These are phyloP conservation scores for Blastomyces gilchristii DNA, from an alignment of 2,329 filamentous ascomycete species.

Conservation along the genomic window DNA sequence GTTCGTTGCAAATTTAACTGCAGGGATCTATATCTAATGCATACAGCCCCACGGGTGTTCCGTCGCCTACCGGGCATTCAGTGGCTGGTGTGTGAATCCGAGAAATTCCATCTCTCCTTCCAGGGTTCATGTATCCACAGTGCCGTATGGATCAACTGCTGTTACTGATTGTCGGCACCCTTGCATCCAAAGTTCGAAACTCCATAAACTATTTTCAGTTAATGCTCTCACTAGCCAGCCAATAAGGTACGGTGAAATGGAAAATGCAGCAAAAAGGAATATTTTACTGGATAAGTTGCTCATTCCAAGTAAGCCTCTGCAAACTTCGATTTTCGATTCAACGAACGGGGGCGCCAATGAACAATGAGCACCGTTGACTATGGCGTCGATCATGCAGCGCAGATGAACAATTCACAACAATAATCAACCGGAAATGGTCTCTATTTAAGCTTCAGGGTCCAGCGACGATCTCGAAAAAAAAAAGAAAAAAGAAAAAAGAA, in stretches of 20 bases:
- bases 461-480: not conserved
- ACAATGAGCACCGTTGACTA: not conserved
- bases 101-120: slow-evolving; percentile 2
- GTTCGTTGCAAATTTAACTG: not conserved
- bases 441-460: slow-evolving; percentile 6
- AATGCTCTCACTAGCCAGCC: not conserved
- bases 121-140: not conserved
- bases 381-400: not conserved
- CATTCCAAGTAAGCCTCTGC: not conserved
- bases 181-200: not conserved
- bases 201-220: not conserved
- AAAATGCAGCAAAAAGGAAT: not conserved
- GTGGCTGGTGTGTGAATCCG: not conserved
- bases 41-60: slow-evolving; percentile 5
- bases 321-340: not conserved
- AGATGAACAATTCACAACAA: slow-evolving; percentile 2
- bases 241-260: not conserved
- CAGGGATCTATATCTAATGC: slow-evolving; percentile 1
- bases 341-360: not conserved
- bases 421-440: not conserved
- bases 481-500: not conserved
- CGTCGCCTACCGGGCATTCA: not conserved
- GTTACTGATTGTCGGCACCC: not conserved
- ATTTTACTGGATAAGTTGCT: not conserved
- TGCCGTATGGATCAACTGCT: not conserved